Base-by-base conservation (phyloP, 257 asterid species). In the Schizonepeta tenuifolia region DNA sequence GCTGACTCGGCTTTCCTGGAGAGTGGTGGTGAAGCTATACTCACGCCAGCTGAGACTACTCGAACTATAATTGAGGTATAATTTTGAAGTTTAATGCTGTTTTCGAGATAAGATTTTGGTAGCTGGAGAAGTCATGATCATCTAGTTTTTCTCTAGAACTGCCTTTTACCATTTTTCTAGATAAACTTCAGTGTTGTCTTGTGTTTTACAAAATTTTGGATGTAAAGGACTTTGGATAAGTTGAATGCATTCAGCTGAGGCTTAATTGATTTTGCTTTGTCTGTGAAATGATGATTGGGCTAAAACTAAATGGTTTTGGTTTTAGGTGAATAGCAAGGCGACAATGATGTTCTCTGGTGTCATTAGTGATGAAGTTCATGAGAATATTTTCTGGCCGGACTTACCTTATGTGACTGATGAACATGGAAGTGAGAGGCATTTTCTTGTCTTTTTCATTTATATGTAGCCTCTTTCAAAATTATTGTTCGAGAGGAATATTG, bases 381-480 rank as follows among this genome's bases (percentile, higher is more conserved):
- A 95, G 86, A 92, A 88, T 82, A 86, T 95, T 79, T 95, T 95
- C 88, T 95, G 98, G 97, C 98, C 97, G 20, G 96, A 95, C 81
- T 82, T 95, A 70, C 96, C 99, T 75, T 95, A 92, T 69, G 82
- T 90, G 59, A 92, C 96, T 12, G 99, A 92, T 77, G 99, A 95
- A 75, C 87, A 84, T 79, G 99, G 98, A 85, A 91, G 99, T 95
- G 84, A 83, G 97, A 75, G 72, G 44, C 60, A 58, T 71, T 76
- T 59, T 77, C 63, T 77, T 62, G 61, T 60, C 53, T 51, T 53
- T 56, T 53, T 73, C 10, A 38, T 22, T 64, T 64, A 38, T 56
- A 33, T 21, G 14, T 5, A n/a, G 12, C 26, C 66, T 40, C 54
- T 26, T 50, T 70, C 18, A 17, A 31, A 31, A 14, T 66, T 62